Conservation (phyloP, 805 yeast genomes). For the Zygotorulaspora florentina region DNA sequence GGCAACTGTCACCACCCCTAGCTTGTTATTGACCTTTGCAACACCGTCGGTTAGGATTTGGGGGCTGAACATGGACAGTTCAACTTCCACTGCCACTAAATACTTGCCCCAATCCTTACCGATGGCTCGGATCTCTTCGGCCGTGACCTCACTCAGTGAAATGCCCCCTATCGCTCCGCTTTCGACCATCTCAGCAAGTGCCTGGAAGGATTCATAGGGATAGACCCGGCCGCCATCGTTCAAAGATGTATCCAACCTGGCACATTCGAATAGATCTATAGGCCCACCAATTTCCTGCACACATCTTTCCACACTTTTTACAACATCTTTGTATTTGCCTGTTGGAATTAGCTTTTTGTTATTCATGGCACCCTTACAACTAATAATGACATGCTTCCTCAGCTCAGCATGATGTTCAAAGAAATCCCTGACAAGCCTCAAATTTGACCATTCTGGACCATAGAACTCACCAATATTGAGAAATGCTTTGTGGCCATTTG, state of each 20-base stretch:
- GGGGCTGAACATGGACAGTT: constrained; percentile 65
- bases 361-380: constrained; percentile 64
- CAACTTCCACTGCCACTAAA: constrained; percentile 70
- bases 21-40: constrained; percentile 52
- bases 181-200: constrained; percentile 55
- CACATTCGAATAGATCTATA: constrained; percentile 62
- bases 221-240: constrained; percentile 22
- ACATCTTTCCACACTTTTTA: constrained; percentile 44
- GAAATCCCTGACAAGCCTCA: constrained; percentile 54
- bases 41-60: constrained; percentile 62
- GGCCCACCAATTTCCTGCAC: constrained; percentile 42
- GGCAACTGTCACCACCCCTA: constrained; percentile 63
- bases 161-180: constrained; percentile 66
- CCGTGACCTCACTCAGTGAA: constrained; percentile 70
- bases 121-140: constrained; percentile 58
- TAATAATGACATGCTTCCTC: constrained; percentile 51
- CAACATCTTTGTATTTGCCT: constrained; percentile 46
- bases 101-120: constrained; percentile 45
- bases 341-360: constrained; percentile 41
- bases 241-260: constrained; percentile 55
- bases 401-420: constrained; percentile 53
- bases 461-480: constrained; percentile 79
- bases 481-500: constrained; percentile 38
- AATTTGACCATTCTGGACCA: constrained; percentile 51
- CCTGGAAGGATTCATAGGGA: constrained; percentile 53